These are phyloP conservation scores for Scedosporium apiospermum DNA, from an alignment of 2,329 filamentous ascomycete species.

Conservation along the genomic window DNA sequence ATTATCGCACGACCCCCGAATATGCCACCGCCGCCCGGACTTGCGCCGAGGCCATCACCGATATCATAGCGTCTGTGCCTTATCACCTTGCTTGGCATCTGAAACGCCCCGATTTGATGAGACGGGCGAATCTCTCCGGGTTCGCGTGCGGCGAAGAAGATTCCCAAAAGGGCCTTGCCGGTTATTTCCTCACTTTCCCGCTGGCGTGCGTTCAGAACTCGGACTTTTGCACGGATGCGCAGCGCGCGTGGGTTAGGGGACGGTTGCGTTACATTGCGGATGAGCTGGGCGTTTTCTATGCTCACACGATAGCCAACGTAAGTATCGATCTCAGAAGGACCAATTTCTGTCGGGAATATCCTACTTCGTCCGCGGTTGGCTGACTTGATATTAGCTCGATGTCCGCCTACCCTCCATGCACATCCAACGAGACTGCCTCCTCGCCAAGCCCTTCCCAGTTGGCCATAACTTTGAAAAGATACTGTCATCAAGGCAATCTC, in stretches of 20 bases:
- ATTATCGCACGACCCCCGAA: constrained; percentile 53
- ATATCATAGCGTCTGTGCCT: constrained; percentile 52
- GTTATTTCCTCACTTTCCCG: constrained; percentile 52
- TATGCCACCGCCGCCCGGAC: constrained; percentile 45
- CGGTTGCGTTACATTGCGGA: constrained; percentile 44
- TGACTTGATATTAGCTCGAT: constrained; percentile 33
- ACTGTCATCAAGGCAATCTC: constrained; percentile 26
- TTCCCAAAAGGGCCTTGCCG: constrained; percentile 42
- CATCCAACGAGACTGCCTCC: constrained; percentile 42
- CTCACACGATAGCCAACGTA: constrained; percentile 45
- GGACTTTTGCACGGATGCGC: constrained; percentile 50
- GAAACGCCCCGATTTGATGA: constrained; percentile 30
- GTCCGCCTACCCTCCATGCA: constrained; percentile 54
- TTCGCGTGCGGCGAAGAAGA: constrained; percentile 42
- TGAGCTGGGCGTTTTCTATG: constrained; percentile 48
- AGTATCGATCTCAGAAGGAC: constrained; percentile 11
- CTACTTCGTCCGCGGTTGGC: neutral
- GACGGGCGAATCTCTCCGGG: constrained; percentile 28
- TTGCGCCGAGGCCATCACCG: constrained; percentile 43
- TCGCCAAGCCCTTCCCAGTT: constrained; percentile 32
- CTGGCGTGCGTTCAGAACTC: constrained; percentile 42
- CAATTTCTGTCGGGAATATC: neutral
- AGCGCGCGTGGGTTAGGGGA: constrained; percentile 45
- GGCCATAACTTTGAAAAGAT: constrained; percentile 35
- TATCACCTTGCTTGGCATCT: constrained; percentile 52